A percentile compares a stretch with the other conserved stretches of the same genome.
Conservation (phyloP, 2,329 filamentous ascomycete genomes). For the Aspergillus aculeatus region DNA sequence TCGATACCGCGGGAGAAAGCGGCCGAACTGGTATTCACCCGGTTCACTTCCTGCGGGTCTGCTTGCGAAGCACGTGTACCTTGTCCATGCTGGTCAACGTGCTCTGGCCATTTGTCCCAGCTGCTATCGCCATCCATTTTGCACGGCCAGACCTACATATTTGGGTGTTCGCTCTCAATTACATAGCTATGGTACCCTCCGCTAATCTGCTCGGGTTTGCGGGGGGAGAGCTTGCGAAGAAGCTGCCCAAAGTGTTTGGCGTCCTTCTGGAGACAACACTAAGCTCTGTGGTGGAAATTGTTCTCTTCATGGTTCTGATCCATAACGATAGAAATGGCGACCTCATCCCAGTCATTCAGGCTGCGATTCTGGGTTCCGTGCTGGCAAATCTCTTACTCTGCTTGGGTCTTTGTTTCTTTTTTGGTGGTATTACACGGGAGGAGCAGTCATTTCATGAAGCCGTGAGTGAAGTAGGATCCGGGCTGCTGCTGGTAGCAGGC, state of each 20-base stretch:
- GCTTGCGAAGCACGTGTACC: slow-evolving; percentile 62
- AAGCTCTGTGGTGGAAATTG: slow-evolving; percentile 75
- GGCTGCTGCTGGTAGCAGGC: slow-evolving; percentile 73
- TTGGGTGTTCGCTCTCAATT: slow-evolving; percentile 67
- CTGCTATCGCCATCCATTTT: slow-evolving; percentile 65
- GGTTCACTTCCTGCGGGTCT: slow-evolving; percentile 61
- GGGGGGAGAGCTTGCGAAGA: slow-evolving; percentile 68
- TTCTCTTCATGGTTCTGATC: slow-evolving; percentile 77
- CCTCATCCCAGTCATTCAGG: slow-evolving; percentile 69
- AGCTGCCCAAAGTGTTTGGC: slow-evolving; percentile 68
- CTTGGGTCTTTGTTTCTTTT: slow-evolving; percentile 75
- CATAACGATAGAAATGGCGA: slow-evolving; percentile 49
- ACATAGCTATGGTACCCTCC: slow-evolving; percentile 74
- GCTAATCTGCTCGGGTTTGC: slow-evolving; percentile 75
- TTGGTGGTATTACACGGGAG: slow-evolving; percentile 67
- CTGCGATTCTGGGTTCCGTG: slow-evolving; percentile 79
- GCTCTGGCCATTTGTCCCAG: slow-evolving; percentile 73
- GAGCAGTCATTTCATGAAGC: slow-evolving; percentile 70
- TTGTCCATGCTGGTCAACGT: slow-evolving; percentile 66
- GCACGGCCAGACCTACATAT: slow-evolving; percentile 57
- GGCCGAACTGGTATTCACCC: slow-evolving; percentile 66
- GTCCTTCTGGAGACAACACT: slow-evolving; percentile 55
- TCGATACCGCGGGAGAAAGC: slow-evolving; percentile 59
- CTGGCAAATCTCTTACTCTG: slow-evolving; percentile 79
- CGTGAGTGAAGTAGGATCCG: slow-evolving; percentile 75